Evolutionary conservation across 768 basidiomycete genomes (phyloP), one percentile per base, ranked within the genome.

Genomic region (Mycena floridula): DNA sequence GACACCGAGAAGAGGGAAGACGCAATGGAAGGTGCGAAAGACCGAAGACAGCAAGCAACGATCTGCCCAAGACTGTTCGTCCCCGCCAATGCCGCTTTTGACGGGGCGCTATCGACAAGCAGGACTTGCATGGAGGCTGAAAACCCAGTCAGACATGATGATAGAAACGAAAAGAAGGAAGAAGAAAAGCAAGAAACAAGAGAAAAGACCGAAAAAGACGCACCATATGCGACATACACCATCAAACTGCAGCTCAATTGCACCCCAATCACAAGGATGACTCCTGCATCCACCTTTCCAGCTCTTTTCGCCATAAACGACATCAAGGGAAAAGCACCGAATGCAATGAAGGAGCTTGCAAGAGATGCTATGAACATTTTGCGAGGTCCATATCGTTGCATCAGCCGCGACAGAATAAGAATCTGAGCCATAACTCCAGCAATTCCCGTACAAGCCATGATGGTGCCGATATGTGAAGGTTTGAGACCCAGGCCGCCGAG

Each of bases 1-100:
- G 76, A 75, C n/a, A 77, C 53, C 22, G 76, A 73, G 58, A 76
- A 79, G 44, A 74, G 64, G 27, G 76, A 76, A 36, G 68, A 68
- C 0, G 70, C 61, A 2, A 59, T 48, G 2, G 71, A 68, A 5
- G 76, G 76, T 5, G 74, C 76, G 46, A 78, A 51, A 12, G 68
- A 48, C n/a, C n/a, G n/a, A n/a, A n/a, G n/a, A n/a, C n/a, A n/a
- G n/a, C n/a, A n/a, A n/a, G n/a, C n/a, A n/a, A n/a, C n/a, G n/a
- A n/a, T n/a, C n/a, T n/a, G n/a, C n/a, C n/a, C n/a, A n/a, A n/a
- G n/a, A n/a, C n/a, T 75, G 45, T 77, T 77, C 24, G 73, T 74
- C 3, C 71, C 65, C 1, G 76, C 75, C 3, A 77, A 59, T n/a
- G n/a, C n/a, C n/a, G n/a, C n/a, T n/a, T n/a, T n/a, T n/a, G n/a